Evolutionary conservation across 805 yeast genomes (phyloP).

Genomic region (Saturnispora sekii): DNA sequence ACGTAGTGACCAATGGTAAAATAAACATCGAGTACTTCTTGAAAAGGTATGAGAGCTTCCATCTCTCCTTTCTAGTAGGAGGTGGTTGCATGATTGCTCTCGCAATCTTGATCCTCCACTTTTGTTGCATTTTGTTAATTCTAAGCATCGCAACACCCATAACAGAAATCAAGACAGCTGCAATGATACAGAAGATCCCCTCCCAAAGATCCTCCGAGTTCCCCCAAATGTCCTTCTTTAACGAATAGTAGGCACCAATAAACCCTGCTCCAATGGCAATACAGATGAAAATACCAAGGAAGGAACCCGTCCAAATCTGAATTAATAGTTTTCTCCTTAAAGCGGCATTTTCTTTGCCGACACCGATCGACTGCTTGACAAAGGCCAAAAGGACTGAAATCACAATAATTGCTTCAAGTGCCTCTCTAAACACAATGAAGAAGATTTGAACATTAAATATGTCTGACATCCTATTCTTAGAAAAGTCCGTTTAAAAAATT

Average conservation of each 20-base stretch:
- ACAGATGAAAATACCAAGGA: conserved; percentile 68
- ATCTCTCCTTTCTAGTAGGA: conserved; percentile 37
- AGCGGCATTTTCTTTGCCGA: conserved; percentile 30
- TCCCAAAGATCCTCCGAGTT: conserved; percentile 92
- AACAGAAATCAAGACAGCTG: conserved; percentile 75
- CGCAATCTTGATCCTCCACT: conserved; percentile 95
- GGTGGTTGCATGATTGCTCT: conserved; percentile 62
- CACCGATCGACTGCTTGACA: conserved; percentile 77
- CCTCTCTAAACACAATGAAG: conserved; percentile 88
- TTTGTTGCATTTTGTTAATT: conserved; percentile 90
- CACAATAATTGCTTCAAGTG: conserved; percentile 85
- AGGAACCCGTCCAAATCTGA: conserved; percentile 85
- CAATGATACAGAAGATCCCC: conserved; percentile 87
- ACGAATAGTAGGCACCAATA: conserved; percentile 84
- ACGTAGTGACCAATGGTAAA: conserved; percentile 80
- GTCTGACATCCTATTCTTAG: conserved; percentile 17
- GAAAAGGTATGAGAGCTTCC: conserved; percentile 43
- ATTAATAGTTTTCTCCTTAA: conserved; percentile 32
- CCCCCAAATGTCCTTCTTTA: conserved; percentile 78
- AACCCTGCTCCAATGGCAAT: conserved; percentile 82
- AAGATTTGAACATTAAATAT: conserved; percentile 69
- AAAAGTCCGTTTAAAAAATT: too few relatives aligned
- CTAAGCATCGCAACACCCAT: conserved; percentile 98
- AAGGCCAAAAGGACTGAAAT: conserved; percentile 88
- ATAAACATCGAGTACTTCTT: conserved; percentile 82